Conservation (phyloP, 345 rosid species). For the Salix koriyanagi region DNA sequence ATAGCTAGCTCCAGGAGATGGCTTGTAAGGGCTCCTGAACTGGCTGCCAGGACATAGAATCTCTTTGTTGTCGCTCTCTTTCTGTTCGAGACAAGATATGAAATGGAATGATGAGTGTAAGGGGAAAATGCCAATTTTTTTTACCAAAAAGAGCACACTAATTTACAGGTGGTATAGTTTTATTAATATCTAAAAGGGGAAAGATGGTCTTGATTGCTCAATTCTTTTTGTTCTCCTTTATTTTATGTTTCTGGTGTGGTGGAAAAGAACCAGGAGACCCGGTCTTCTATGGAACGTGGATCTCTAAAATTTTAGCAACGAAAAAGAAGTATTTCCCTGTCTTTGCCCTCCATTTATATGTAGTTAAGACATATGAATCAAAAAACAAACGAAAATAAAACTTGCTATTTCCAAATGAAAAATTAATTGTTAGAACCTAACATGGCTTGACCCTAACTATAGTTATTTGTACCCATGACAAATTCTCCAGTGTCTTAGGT, state of each 20-base stretch:
- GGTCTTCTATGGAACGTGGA: slow-evolving; percentile 33
- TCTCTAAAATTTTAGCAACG: slow-evolving; percentile 41
- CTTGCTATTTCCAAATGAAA: neutral
- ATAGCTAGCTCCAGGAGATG: slow-evolving; percentile 27
- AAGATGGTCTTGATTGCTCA: slow-evolving; percentile 2
- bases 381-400: neutral
- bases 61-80: slow-evolving; percentile 19
- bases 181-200: neutral
- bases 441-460: neutral
- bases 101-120: slow-evolving; percentile 20
- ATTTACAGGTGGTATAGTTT: slow-evolving; percentile 9
- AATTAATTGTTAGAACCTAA: neutral
- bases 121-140: neutral
- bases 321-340: neutral
- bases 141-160: neutral
- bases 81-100: slow-evolving; percentile 14
- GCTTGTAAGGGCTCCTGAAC: slow-evolving; percentile 32
- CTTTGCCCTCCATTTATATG: neutral
- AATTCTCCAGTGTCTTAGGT: neutral
- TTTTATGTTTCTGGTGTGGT: slow-evolving; percentile 18
- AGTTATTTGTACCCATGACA: neutral
- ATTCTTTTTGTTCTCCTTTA: neutral
- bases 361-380: neutral
- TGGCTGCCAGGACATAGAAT: slow-evolving; percentile 24
- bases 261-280: slow-evolving; percentile 36